phyloP scores from a whole-genome alignment of 2,329 filamentous ascomycete genomes.

The Fusarium sp. region DNA sequence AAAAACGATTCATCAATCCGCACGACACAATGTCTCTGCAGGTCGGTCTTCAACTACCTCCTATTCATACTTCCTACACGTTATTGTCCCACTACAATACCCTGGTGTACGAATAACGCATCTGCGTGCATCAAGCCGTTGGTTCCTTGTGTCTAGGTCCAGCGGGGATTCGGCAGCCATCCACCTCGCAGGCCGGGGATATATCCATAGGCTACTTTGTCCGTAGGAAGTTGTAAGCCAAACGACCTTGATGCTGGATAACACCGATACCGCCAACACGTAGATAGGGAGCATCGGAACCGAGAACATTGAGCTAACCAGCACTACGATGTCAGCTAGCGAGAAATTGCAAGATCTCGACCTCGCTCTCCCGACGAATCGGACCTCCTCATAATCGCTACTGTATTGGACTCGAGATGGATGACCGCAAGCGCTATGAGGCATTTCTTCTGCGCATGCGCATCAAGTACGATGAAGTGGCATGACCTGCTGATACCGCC shows the following conservation, averaged over 20 bases:
- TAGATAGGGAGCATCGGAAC: neutral
- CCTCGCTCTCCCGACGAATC: conserved; percentile 26
- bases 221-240: neutral
- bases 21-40: too few species aligned
- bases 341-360: conserved; percentile 24
- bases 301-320: conserved; percentile 3
- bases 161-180: neutral
- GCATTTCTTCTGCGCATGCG: conserved; percentile 41
- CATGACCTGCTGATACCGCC: conserved; percentile 28
- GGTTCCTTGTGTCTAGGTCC: neutral
- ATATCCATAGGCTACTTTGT: neutral
- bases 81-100: neutral
- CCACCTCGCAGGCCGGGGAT: neutral
- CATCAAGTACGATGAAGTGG: conserved; percentile 32
- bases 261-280: neutral
- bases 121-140: neutral
- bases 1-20: neutral
- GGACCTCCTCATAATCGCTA: conserved; percentile 5
- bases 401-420: conserved; percentile 1
- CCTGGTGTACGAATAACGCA: neutral
- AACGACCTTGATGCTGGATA: neutral
- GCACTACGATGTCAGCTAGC: neutral
- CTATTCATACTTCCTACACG: neutral
- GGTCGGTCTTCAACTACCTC: neutral
- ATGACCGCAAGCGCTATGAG: conserved; percentile 31